Evolutionary conservation across 805 yeast genomes (phyloP).

Genomic region (Candida qinlingensis): DNA sequence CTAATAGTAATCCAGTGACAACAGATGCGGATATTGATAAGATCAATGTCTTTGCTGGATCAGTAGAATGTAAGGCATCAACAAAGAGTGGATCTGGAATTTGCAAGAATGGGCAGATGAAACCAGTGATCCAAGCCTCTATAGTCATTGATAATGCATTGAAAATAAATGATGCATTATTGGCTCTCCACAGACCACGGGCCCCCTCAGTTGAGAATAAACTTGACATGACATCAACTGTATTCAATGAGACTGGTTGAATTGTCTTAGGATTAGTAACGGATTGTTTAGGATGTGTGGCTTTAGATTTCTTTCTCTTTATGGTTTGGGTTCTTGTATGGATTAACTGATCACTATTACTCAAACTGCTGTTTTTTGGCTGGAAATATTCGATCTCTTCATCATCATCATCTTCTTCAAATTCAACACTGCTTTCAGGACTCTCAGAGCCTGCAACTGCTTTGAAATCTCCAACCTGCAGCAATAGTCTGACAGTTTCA

Average conservation of each 20-base stretch:
- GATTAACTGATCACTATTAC: conserved; percentile 4
- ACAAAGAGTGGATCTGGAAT: conserved; percentile 88
- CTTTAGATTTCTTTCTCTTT: conserved; percentile 1
- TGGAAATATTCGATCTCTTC: conserved; percentile 42
- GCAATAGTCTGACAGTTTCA: conserved; percentile 70
- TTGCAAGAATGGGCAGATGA: conserved; percentile 71
- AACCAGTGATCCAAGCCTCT: conserved; percentile 90
- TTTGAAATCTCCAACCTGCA: conserved; percentile 72
- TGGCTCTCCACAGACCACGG: conserved; percentile 65
- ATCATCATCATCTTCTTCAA: conserved; percentile 31
- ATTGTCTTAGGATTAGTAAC: neutral
- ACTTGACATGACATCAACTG: conserved; percentile 59
- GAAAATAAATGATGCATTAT: conserved; percentile 74
- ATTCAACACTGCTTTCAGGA: conserved; percentile 28
- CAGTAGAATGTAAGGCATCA: conserved; percentile 75
- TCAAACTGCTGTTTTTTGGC: conserved; percentile 17
- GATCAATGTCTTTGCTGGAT: conserved; percentile 61
- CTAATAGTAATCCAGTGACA: conserved; percentile 61
- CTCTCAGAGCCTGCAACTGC: conserved; percentile 12
- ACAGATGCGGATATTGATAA: conserved; percentile 69
- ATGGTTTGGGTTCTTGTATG: conserved; percentile 18
- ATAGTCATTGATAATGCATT: conserved; percentile 69
- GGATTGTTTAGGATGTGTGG: neutral
- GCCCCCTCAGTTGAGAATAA: conserved; percentile 67
- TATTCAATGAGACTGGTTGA: conserved; percentile 52